Evolutionary conservation across 768 basidiomycete species (phyloP), one percentile per base, ranked within the genome.

Genomic region (Floccularia luteovirens): DNA sequence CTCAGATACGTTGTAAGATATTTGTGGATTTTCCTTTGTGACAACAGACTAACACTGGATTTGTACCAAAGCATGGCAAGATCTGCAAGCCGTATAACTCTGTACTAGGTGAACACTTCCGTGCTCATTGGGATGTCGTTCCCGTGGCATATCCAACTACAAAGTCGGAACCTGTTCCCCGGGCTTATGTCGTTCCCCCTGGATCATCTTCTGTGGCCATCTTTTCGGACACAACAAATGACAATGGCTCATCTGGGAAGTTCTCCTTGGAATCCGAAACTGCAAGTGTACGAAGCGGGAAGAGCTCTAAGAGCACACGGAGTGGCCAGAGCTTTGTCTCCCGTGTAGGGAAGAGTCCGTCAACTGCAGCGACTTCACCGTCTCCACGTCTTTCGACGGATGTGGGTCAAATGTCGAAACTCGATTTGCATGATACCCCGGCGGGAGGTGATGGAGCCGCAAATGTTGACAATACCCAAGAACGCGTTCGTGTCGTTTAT

Each of bases 31-130:
- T 35, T 23, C 22, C 42, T 35, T 39, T 47, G 32, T 43, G 12
- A 32, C n/a, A 16, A 2, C 5, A 25, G 30, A 19, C 17, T 37
- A 38, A 16, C 27, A 24, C 32, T 37, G 21, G 38, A 41, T 19
- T 16, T 43, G 27, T 23, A 38, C 39, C 39, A 19, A 54, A 91
- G 89, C 80, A 88, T 43, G 90, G 90, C 17, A 90, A 90, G 61
- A 77, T 96, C 16, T 90, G 88, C 70, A 97, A 97, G 56, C 93
- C 94, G 0, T 86, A 89, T 66, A 90, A 86, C 60, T 84, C 83
- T 1, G 85, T 87, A 17, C 75, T 90, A 0, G 87, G 90, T 42
- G 90, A 92, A 58, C 84, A 90, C 60, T 92, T 92, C 62, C 82
- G 87, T 33, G 69, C 85, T 11, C 87, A 90, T 53, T 92, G 89